Conservation (phyloP, 2,329 filamentous ascomycete species). For the Mycocentrospora acerina region DNA sequence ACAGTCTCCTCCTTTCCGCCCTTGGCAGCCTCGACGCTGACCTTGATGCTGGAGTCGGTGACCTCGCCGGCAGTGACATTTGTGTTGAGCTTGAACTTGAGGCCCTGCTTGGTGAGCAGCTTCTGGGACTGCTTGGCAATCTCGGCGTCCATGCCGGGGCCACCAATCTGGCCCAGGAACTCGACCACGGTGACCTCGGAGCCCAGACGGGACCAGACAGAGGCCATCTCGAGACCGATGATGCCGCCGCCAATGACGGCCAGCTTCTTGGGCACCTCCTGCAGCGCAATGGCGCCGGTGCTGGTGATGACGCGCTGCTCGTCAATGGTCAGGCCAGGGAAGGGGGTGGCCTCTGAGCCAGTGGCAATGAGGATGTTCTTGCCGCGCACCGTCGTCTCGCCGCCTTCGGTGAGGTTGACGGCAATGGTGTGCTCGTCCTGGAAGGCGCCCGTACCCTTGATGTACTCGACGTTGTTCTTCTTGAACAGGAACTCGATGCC, state of each 20-base stretch:
- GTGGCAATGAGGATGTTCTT: conserved; percentile 99
- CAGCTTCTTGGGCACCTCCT: conserved; percentile 94
- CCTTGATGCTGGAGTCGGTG: conserved; percentile 73
- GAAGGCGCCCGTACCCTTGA: conserved; percentile 90
- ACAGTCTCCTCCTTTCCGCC: conserved; percentile 92
- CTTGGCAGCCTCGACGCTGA: conserved; percentile 89
- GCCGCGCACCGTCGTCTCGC: conserved; percentile 79
- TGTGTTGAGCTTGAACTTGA: conserved; percentile 97
- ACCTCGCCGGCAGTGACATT: conserved; percentile 89
- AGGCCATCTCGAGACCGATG: conserved; percentile 97
- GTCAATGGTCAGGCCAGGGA: conserved; percentile 92
- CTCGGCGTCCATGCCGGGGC: conserved; percentile 94
- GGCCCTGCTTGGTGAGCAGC: conserved; percentile 91
- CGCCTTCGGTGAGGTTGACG: conserved; percentile 86
- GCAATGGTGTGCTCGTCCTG: conserved; percentile 87
- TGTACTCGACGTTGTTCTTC: conserved; percentile 98
- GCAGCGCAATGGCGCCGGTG: conserved; percentile 87
- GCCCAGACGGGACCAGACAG: conserved; percentile 93
- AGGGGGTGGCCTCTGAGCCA: conserved; percentile 91
- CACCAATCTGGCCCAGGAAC: conserved; percentile 93
- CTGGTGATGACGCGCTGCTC: conserved; percentile 97
- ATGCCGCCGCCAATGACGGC: conserved; percentile 97
- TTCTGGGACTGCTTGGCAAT: conserved; percentile 91
- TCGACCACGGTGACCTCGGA: conserved; percentile 96
- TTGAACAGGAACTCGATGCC: conserved; percentile 98